A percentile compares a stretch with the other conserved stretches of the same genome.
phyloP scores from a whole-genome alignment of 1,284 basidiomycete species.

The Peniophora sp. region DNA sequence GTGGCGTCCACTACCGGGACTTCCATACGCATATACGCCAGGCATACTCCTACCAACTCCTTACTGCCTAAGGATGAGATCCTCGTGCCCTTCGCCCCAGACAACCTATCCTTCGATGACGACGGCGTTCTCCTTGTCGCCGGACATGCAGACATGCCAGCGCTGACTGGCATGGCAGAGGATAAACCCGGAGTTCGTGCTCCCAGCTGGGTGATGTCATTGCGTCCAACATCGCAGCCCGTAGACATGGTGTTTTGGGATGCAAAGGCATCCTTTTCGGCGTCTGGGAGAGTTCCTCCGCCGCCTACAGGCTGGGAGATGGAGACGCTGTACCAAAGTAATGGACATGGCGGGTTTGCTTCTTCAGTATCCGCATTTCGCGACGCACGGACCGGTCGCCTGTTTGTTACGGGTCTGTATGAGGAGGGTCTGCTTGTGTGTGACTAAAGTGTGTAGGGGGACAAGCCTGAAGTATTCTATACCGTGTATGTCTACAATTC shows the following conservation, averaged over 20 bases:
- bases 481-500: too few species aligned
- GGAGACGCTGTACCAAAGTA: slow-evolving; percentile 57
- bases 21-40: slow-evolving; percentile 42
- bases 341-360: slow-evolving; percentile 42
- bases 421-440: slow-evolving; percentile 48
- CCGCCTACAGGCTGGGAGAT: slow-evolving; percentile 29
- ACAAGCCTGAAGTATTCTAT: too few species aligned
- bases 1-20: slow-evolving; percentile 45
- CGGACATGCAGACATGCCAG: slow-evolving; percentile 58
- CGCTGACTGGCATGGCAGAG: slow-evolving; percentile 35
- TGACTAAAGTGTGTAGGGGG: too few species aligned
- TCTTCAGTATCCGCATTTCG: slow-evolving; percentile 42
- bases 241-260: slow-evolving; percentile 26
- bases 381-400: slow-evolving; percentile 34
- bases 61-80: slow-evolving; percentile 32
- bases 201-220: slow-evolving; percentile 49
- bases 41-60: slow-evolving; percentile 30
- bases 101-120: slow-evolving; percentile 51
- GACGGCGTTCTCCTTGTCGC: slow-evolving; percentile 42
- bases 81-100: slow-evolving; percentile 47
- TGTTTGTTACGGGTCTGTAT: slow-evolving; percentile 54
- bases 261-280: slow-evolving; percentile 34
- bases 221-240: slow-evolving; percentile 19
- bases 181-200: slow-evolving; percentile 28
- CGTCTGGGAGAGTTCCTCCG: slow-evolving; percentile 28